phyloP scores from a whole-genome alignment of 2,329 filamentous ascomycete species.

The Hypoxylon sp. region DNA sequence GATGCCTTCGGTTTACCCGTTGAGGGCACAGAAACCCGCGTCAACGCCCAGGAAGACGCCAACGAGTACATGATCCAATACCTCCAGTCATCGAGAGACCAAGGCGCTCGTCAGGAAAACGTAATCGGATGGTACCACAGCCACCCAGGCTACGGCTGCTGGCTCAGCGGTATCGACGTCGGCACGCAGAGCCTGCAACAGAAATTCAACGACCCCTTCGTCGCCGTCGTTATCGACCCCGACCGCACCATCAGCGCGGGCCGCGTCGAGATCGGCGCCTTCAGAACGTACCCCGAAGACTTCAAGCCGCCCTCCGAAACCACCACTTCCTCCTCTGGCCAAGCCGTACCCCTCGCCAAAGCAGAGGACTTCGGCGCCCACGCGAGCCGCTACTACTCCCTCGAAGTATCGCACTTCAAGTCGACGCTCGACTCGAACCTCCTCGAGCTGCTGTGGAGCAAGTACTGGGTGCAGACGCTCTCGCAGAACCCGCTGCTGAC shows the following conservation, averaged over 20 bases:
- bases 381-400: conserved; percentile 88
- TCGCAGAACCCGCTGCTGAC: conserved; percentile 91
- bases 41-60: conserved; percentile 95
- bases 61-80: conserved; percentile 98
- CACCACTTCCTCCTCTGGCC: conserved; percentile 62
- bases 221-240: conserved; percentile 96
- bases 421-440: conserved; percentile 89
- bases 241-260: conserved; percentile 94
- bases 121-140: conserved; percentile 98
- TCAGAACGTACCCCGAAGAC: conserved; percentile 87
- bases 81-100: conserved; percentile 81
- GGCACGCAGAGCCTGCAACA: conserved; percentile 90
- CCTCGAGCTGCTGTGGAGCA: conserved; percentile 94
- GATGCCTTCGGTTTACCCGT: conserved; percentile 95
- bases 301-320: conserved; percentile 68
- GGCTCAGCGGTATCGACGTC: conserved; percentile 97
- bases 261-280: conserved; percentile 97
- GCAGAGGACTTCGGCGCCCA: conserved; percentile 97
- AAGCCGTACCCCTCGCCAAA: conserved; percentile 91
- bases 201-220: conserved; percentile 87
- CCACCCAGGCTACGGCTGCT: conserved; percentile 97
- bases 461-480: conserved; percentile 98
- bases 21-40: conserved; percentile 97
- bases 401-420: conserved; percentile 96
- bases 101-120: conserved; percentile 83